Percentiles rank a stretch among this genome's conserved stretches.
phyloP scores from a whole-genome alignment of 257 asterid genomes.

The Ligustrum vulgare region DNA sequence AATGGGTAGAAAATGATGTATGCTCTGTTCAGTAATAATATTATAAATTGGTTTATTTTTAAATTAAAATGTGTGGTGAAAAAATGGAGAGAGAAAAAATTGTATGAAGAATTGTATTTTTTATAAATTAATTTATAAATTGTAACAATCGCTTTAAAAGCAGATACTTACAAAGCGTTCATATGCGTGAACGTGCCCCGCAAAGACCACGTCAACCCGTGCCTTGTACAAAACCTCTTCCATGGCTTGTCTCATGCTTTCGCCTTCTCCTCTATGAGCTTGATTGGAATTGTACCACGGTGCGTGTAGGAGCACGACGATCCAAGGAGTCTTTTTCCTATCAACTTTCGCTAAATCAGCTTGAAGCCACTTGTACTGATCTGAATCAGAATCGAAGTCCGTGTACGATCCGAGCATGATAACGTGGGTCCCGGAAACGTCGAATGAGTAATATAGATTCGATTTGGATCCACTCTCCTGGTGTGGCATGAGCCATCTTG shows the following conservation, averaged over 20 bases:
- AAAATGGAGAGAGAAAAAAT: no score
- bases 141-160: no score
- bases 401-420: conserved; percentile 82
- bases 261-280: conserved; percentile 85
- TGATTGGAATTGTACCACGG: conserved; percentile 82
- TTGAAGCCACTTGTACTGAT: conserved; percentile 69
- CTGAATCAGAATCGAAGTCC: conserved; percentile 52
- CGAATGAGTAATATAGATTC: conserved; percentile 74
- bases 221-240: conserved; percentile 58
- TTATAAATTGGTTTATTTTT: no score
- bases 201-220: conserved; percentile 58
- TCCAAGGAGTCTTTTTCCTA: conserved; percentile 65
- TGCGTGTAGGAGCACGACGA: conserved; percentile 61
- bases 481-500: conserved; percentile 81
- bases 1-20: no score
- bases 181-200: conserved; percentile 88
- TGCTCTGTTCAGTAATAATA: no score
- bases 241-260: conserved; percentile 68
- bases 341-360: conserved; percentile 54
- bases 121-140: no score
- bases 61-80: no score
- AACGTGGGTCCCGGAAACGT: conserved; percentile 57
- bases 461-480: conserved; percentile 58
- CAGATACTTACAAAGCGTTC: conserved; percentile 92
- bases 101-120: no score